Conservation (phyloP, 2,329 filamentous ascomycete species). For the Botrytis hyacinthi region DNA sequence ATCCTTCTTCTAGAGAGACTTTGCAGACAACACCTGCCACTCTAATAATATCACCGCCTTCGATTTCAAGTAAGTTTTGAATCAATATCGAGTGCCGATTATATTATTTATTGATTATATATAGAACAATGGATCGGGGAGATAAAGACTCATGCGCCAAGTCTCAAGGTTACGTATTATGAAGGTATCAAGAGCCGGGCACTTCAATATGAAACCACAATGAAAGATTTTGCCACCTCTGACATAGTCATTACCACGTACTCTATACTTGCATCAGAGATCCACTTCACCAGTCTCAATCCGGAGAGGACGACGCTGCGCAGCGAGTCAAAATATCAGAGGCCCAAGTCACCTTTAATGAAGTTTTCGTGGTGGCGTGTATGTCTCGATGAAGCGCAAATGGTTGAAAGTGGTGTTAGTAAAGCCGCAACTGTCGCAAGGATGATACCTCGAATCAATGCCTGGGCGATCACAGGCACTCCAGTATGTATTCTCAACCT, state of each 20-base stretch:
- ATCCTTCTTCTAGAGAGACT: constrained; percentile 44
- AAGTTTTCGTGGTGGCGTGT: constrained; percentile 84
- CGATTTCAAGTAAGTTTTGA: constrained; percentile 41
- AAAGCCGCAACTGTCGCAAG: constrained; percentile 79
- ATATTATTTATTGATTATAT: background rate
- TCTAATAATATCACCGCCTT: constrained; percentile 58
- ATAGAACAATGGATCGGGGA: constrained; percentile 62
- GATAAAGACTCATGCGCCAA: constrained; percentile 56
- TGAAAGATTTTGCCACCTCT: constrained; percentile 48
- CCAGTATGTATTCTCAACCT: constrained; percentile 56
- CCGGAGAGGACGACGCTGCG: constrained; percentile 66
- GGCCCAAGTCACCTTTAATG: constrained; percentile 71
- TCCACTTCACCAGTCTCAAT: constrained; percentile 70
- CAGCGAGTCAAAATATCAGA: constrained; percentile 60
- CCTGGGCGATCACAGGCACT: constrained; percentile 91
- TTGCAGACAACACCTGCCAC: constrained; percentile 54
- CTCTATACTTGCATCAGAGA: constrained; percentile 70
- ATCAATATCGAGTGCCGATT: background rate
- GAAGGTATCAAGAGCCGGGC: constrained; percentile 45
- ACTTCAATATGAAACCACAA: constrained; percentile 39
- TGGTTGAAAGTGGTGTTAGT: constrained; percentile 86
- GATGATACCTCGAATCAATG: constrained; percentile 76
- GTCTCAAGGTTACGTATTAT: constrained; percentile 56
- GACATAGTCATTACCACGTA: constrained; percentile 66
- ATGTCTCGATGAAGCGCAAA: constrained; percentile 77